Percentiles rank a stretch among this genome's conserved stretches.
Conservation (phyloP, 2,329 filamentous ascomycete species). For the Metarhizium robertsii region DNA sequence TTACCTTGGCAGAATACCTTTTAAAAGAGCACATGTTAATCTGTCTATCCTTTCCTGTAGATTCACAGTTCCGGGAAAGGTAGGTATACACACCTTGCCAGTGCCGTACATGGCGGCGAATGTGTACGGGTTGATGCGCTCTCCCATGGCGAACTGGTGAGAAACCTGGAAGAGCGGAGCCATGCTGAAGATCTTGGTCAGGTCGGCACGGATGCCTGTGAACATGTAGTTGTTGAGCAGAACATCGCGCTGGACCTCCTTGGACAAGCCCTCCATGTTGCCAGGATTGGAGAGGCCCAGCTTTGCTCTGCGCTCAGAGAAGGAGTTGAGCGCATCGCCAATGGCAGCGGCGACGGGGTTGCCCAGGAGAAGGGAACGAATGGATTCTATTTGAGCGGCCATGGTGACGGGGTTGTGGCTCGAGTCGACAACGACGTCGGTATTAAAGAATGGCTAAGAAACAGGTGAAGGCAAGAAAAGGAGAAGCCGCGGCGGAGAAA, state of each 20-base stretch:
- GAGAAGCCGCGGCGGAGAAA: background rate
- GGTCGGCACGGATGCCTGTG: slow-evolving; percentile 86
- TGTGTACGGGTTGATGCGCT: slow-evolving; percentile 86
- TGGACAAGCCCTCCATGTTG: slow-evolving; percentile 78
- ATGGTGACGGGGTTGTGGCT: slow-evolving; percentile 29
- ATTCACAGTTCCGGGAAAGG: background rate
- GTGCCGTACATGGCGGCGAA: slow-evolving; percentile 93
- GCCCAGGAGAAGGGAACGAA: slow-evolving; percentile 54
- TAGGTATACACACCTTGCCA: slow-evolving; percentile 56
- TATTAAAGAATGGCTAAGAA: background rate
- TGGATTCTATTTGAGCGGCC: slow-evolving; percentile 44
- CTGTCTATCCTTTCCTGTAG: background rate
- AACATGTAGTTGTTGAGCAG: slow-evolving; percentile 96
- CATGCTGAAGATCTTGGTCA: slow-evolving; percentile 94
- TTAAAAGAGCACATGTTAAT: background rate
- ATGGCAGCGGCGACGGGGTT: slow-evolving; percentile 64
- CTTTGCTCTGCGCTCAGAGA: slow-evolving; percentile 77
- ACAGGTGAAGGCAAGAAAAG: background rate
- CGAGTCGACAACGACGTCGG: slow-evolving; percentile 16
- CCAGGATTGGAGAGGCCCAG: slow-evolving; percentile 88
- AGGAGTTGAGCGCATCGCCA: slow-evolving; percentile 69
- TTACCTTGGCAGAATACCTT: slow-evolving; percentile 94
- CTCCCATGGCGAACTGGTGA: slow-evolving; percentile 92
- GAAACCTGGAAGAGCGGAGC: slow-evolving; percentile 93
- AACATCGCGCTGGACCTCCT: slow-evolving; percentile 93